These are phyloP conservation scores for Apiosordaria backusii DNA, from an alignment of 495 filamentous ascomycete species.

Conservation along the genomic window DNA sequence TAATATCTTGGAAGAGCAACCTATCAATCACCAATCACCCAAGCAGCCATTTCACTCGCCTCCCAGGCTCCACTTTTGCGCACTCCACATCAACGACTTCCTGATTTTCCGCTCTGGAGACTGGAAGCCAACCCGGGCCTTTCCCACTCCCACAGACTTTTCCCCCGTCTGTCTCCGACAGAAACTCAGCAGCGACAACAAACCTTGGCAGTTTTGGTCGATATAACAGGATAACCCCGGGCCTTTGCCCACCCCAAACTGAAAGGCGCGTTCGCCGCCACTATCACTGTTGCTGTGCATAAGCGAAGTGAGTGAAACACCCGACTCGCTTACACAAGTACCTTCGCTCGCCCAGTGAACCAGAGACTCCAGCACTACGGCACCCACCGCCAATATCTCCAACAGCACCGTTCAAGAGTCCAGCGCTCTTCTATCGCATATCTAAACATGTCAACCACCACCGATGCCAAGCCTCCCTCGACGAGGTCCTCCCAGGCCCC, in stretches of 20 bases:
- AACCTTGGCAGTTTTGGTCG: constrained; percentile 30
- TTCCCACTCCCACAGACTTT: constrained; percentile 9
- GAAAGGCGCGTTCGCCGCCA: constrained; percentile 34
- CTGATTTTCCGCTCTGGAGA: not conserved
- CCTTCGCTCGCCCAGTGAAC: constrained; percentile 17
- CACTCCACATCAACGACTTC: constrained; percentile 14
- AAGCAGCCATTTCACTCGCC: constrained; percentile 4
- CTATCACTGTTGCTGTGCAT: constrained; percentile 30
- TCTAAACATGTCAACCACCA: constrained; percentile 25
- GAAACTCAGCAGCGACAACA: constrained; percentile 6
- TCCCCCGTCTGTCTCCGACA: constrained; percentile 7
- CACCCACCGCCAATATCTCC: constrained; percentile 2
- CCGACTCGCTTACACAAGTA: constrained; percentile 25
- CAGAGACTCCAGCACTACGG: constrained; percentile 5
- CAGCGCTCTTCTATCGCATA: constrained; percentile 5
- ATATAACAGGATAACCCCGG: constrained; percentile 20
- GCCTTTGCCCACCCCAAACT: constrained; percentile 29
- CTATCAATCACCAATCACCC: not conserved
- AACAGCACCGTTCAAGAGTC: constrained; percentile 3
- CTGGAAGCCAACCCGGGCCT: constrained; percentile 5
- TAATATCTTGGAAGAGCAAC: constrained; percentile 7
- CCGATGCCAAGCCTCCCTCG: constrained; percentile 36
- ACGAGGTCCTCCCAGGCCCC: constrained; percentile 44
- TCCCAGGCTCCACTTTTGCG: constrained; percentile 3
- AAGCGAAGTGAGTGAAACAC: constrained; percentile 30